Evolutionary conservation across 768 basidiomycete species (phyloP).

Genomic region (Hortiboletus flavorubellus): DNA sequence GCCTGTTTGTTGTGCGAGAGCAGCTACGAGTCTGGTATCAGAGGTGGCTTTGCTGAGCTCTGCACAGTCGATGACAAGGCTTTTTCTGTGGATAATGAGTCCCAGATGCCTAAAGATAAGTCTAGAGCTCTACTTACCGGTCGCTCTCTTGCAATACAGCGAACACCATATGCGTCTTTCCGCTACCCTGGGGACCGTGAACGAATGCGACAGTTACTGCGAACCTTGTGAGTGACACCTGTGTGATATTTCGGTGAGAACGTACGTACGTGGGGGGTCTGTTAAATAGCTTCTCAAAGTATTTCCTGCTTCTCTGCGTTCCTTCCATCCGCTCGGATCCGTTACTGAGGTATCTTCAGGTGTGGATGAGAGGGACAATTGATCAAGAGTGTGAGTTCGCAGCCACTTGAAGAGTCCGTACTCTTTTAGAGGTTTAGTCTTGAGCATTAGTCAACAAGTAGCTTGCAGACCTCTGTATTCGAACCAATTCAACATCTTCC

Average conservation of each 20-base stretch:
- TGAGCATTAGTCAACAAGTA: background rate
- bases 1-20: constrained; percentile 79
- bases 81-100: constrained; percentile 43
- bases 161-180: constrained; percentile 62
- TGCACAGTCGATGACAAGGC: constrained; percentile 81
- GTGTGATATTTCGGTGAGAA: background rate
- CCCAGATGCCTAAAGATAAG: background rate
- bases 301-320: constrained; percentile 73
- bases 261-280: constrained; percentile 66
- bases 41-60: constrained; percentile 65
- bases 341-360: constrained; percentile 14
- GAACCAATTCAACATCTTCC: constrained; percentile 81
- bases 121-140: constrained; percentile 38
- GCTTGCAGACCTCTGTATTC: constrained; percentile 59
- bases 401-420: constrained; percentile 78
- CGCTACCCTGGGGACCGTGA: constrained; percentile 82
- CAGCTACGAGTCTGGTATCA: constrained; percentile 63
- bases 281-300: constrained; percentile 67
- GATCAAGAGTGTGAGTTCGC: constrained; percentile 54
- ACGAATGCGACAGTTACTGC: constrained; percentile 74
- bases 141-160: constrained; percentile 48
- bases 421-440: constrained; percentile 40
- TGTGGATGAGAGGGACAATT: constrained; percentile 33
- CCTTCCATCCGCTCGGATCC: constrained; percentile 68
- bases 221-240: constrained; percentile 6